Base-by-base conservation (phyloP, 2,329 filamentous ascomycete species). In the Stylonectria norvegica region DNA sequence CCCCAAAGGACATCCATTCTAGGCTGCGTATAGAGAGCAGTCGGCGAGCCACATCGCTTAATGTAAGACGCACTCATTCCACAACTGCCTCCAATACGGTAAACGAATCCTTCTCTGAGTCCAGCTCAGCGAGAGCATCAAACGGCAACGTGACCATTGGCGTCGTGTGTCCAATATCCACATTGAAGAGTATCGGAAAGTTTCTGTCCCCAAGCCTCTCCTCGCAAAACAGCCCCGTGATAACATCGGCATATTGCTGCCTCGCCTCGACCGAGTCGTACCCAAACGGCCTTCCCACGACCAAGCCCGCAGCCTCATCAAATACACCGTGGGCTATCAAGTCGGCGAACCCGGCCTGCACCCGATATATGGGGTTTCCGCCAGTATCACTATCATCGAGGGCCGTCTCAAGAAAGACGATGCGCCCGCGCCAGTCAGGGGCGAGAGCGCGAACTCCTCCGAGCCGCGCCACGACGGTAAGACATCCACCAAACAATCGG, bases 101-200 rank as follows among this genome's bases (percentile, higher is more conserved):
- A 49, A 70, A 70, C 14, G 47, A 49, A 15, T 68, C 63, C 9
- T 38, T 56, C 14, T 62, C 64, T 0, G 64, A 66, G 45, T 71
- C 67, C 27, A 71, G 36, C 20, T 53, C 45, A 12, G 57, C 66
- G 44, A 69, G 28, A 1, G 60, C 58, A 49, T 67, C 67, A 29
- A 54, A 62, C 0, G 66, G 68, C 18, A 72, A 41, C 0, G 69
- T 72, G 5, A 71, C 55, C 49, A 70, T 59, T 0, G 69, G 68
- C 7, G 53, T 56, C 0, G 68, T 69, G 45, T 72, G 68, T 1
- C 69, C 69, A 31, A 72, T 53, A 30, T 72, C 69, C 0, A 71
- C 63, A 17, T 62, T 61, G 7, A 66, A 64, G 36, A 72, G 20
- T 8, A 72, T 67, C 0, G 69, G 69, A 37, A 70, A 69, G 32